A percentile compares a stretch with the other conserved stretches of the same genome.
Conservation (phyloP, 345 rosid species). For the Noccaea bulbosa region DNA sequence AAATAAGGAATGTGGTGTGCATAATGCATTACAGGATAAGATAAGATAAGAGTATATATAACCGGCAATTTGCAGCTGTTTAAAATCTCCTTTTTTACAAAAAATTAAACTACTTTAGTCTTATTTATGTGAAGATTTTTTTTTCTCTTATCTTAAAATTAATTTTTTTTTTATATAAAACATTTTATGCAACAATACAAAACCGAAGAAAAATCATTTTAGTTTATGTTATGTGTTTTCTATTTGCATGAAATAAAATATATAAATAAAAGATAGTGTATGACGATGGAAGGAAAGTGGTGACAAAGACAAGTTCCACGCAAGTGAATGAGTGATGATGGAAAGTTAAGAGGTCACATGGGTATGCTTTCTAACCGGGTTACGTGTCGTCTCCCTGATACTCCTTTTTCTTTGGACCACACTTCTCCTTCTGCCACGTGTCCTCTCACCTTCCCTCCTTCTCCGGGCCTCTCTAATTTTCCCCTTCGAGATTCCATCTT, state of each 20-base stretch:
- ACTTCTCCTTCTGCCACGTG: slow-evolving; percentile 42
- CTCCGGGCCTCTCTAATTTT: slow-evolving; percentile 33
- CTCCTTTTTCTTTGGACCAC: slow-evolving; percentile 34
- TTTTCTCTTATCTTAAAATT: no score
- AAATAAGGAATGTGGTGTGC: background rate
- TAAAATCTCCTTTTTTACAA: background rate
- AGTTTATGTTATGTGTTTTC: background rate
- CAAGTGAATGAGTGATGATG: slow-evolving; percentile 37
- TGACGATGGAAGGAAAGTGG: slow-evolving; percentile 38
- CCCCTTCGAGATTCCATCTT: slow-evolving; percentile 24
- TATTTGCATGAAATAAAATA: background rate
- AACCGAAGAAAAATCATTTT: background rate
- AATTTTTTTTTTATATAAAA: no score
- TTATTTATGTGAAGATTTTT: background rate
- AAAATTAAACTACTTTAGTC: no score
- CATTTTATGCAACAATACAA: no score
- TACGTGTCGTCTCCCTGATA: slow-evolving; percentile 43
- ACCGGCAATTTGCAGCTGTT: background rate
- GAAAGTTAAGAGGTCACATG: slow-evolving; percentile 43
- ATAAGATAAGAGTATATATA: slow-evolving; percentile 2
- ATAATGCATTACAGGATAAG: background rate
- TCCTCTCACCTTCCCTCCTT: slow-evolving; percentile 24
- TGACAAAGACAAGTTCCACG: slow-evolving; percentile 50
- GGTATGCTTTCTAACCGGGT: slow-evolving; percentile 19
- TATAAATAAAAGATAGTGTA: background rate